Percentiles rank a stretch among this genome's conserved stretches.
These are phyloP conservation scores for Ilyonectria sp. DNA, from an alignment of 2,329 filamentous ascomycete species.

Conservation along the genomic window DNA sequence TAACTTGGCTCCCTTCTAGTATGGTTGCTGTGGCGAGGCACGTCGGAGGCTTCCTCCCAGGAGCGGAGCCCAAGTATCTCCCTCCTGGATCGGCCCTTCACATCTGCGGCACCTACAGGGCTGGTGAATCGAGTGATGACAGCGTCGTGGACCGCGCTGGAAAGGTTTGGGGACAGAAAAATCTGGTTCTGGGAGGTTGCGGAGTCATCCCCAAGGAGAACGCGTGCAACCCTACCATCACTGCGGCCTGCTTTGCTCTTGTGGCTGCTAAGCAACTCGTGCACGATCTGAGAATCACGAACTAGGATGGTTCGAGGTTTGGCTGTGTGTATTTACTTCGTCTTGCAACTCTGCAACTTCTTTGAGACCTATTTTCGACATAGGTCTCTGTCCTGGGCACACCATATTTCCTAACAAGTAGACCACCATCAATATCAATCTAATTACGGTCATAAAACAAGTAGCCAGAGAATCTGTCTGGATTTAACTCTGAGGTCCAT, in stretches of 20 bases:
- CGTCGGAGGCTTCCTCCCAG: slow-evolving; percentile 18
- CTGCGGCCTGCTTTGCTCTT: slow-evolving; percentile 16
- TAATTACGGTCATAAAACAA: neutral
- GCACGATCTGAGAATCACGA: neutral
- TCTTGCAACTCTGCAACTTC: too few species aligned
- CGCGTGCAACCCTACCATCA: slow-evolving; percentile 22
- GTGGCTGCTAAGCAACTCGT: slow-evolving; percentile 7
- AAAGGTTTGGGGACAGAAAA: slow-evolving; percentile 15
- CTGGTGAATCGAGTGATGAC: neutral
- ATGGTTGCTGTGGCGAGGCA: slow-evolving; percentile 16
- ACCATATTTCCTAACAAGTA: neutral
- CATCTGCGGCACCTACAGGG: slow-evolving; percentile 18
- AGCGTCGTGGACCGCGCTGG: slow-evolving; percentile 10
- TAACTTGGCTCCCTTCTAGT: neutral
- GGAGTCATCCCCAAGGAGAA: slow-evolving; percentile 17
- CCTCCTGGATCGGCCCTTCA: slow-evolving; percentile 17
- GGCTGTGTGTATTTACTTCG: too few species aligned
- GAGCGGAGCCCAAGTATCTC: slow-evolving; percentile 22
- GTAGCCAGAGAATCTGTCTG: neutral
- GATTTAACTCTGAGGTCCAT: too few species aligned
- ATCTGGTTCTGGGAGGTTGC: slow-evolving; percentile 12
- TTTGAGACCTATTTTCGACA: too few species aligned
- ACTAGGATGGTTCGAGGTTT: neutral
- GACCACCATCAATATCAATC: neutral
- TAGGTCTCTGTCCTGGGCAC: too few species aligned